Base-by-base conservation (phyloP, 31 red algal genomes). In the Bonnemaisonia californica region DNA sequence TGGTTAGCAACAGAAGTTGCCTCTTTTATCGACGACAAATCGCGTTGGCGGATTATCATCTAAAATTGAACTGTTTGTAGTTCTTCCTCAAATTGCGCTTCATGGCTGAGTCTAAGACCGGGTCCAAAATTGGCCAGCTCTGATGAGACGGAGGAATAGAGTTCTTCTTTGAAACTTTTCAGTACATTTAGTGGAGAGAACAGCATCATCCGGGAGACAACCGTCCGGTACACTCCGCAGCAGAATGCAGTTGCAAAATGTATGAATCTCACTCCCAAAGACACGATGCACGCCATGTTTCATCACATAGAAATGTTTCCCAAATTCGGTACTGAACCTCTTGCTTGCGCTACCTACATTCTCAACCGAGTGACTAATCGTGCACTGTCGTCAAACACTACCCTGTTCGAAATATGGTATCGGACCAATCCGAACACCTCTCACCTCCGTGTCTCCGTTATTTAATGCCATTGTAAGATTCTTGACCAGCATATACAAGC, bases 181-280 rank as follows among this genome's bases (percentile, higher is more conserved):
- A 51, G 28, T 11, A 16, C 1, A 30, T 74, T 31, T 35, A 11
- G 22, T 4, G 19, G 3, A 1, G n/a, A 72, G 0, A 12, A n/a
- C 37, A 66, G 79, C 13, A 83, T 83, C 24, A n/a, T 31, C 18
- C 79, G 48, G 4, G 37, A 73, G 67, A 23, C 74, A 9, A 83
- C 79, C 42, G 39, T 45, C 3, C 68, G 68, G 47, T 54, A 83
- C 32, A 74, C 70, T 24, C 79, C 69, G 8, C 79, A 83, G 19
- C 79, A 83, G 32, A 83, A 83, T 45, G 66, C 34, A 3, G 33
- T 27, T 0, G 68, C 79, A 22, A 66, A 83, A 58, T 3, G 79
- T 0, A 23, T 83, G 0, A 83, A 83, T 26, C 0, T 66, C 0
- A 57, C 59, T 18, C 36, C 54, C 4, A 0, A 47, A 0, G 29